Conservation (phyloP, 2,329 filamentous ascomycete genomes). For the Aspergillus sp. region DNA sequence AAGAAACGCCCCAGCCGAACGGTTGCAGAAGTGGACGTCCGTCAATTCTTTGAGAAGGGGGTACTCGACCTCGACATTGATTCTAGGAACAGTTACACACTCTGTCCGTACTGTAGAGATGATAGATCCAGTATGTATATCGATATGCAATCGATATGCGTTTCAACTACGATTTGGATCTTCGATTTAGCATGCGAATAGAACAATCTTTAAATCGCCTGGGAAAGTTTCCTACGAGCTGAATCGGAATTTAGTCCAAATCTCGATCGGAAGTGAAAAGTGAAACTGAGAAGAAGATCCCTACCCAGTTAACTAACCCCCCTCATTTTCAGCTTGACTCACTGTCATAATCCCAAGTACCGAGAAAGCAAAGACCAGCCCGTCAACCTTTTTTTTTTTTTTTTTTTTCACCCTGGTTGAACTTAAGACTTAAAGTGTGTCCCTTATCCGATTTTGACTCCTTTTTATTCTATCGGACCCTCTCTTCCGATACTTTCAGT, state of each 20-base stretch:
- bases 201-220: not conserved
- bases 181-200: not conserved
- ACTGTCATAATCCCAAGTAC: not conserved
- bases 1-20: slow-evolving; percentile 12
- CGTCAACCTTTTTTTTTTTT: not conserved
- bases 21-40: slow-evolving; percentile 16
- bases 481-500: not conserved
- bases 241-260: not conserved
- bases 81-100: not conserved
- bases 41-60: not conserved
- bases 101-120: no score
- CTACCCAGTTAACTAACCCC: no score
- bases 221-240: not conserved
- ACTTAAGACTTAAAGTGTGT: not conserved
- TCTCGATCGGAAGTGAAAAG: not conserved
- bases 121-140: not conserved
- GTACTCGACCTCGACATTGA: no score
- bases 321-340: no score
- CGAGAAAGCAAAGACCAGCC: not conserved
- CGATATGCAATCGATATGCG: not conserved
- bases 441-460: not conserved
- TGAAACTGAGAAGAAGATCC: not conserved
- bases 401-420: not conserved
- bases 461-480: not conserved
- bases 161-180: not conserved